A percentile compares a stretch with the other conserved stretches of the same genome.
Evolutionary conservation across 768 basidiomycete species (phyloP).

Genomic region (Mycena haematopus): DNA sequence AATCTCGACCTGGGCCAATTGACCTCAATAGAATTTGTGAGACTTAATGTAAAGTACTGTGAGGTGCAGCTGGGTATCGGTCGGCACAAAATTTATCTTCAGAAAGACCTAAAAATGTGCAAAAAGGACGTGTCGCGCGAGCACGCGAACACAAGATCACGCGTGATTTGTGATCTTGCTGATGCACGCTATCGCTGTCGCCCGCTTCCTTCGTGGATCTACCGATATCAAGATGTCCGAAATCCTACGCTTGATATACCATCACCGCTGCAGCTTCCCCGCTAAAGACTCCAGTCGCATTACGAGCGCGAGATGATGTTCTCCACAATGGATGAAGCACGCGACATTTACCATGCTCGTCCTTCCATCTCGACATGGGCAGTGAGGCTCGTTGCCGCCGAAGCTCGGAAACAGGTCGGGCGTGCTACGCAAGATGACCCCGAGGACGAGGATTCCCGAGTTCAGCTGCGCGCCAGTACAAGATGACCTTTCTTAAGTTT

Average conservation of each 20-base stretch:
- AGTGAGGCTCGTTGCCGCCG: not conserved
- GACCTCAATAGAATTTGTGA: no score
- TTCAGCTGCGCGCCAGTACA: not conserved
- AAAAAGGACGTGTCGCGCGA: no score
- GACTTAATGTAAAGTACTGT: no score
- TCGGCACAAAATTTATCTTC: no score
- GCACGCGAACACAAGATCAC: no score
- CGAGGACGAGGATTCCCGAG: not conserved
- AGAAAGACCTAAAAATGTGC: no score
- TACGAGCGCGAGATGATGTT: not conserved
- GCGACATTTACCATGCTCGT: not conserved
- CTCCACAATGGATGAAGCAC: not conserved
- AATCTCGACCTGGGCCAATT: no score
- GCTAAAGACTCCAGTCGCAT: not conserved
- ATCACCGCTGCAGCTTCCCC: not conserved
- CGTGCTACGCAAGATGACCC: not conserved
- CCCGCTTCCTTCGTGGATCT: not conserved
- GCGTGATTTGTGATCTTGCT: no score
- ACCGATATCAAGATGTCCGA: not conserved
- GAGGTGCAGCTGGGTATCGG: no score
- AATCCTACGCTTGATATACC: not conserved
- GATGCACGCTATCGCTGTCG: constrained; percentile 1
- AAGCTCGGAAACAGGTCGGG: not conserved
- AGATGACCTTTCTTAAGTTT: no score
- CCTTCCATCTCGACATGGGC: not conserved